Percentiles rank a stretch among this genome's conserved stretches.
Conservation (phyloP, 257 asterid genomes). For the Lycium barbarum region DNA sequence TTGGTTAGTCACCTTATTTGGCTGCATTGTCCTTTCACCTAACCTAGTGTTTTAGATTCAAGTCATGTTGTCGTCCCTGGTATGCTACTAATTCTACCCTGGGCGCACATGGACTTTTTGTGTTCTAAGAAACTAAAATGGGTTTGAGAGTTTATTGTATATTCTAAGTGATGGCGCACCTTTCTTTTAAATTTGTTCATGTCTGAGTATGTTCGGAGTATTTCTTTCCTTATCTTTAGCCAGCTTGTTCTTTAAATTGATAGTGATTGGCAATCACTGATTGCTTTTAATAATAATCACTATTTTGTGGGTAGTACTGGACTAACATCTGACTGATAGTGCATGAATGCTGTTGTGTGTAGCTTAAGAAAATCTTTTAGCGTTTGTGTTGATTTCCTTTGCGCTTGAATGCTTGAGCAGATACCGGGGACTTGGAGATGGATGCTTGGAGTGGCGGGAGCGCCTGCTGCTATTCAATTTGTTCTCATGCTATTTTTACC, state of each 20-base stretch:
- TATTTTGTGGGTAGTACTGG: not conserved
- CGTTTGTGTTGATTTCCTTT: slow-evolving; percentile 21
- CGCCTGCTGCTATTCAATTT: slow-evolving; percentile 85
- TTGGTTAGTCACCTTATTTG: not conserved
- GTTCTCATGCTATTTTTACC: slow-evolving; percentile 85
- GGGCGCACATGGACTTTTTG: not conserved
- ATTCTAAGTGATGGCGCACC: not conserved
- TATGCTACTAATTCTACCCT: not conserved
- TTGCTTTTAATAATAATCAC: not conserved
- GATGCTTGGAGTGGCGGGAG: slow-evolving; percentile 95
- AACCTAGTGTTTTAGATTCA: not conserved
- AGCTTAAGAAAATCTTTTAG: not conserved
- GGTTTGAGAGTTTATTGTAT: not conserved
- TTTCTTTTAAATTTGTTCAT: not conserved
- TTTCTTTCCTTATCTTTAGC: not conserved
- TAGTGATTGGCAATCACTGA: not conserved
- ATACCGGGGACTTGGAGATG: slow-evolving; percentile 98
- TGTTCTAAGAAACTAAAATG: not conserved
- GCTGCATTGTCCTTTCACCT: not conserved
- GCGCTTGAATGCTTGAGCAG: slow-evolving; percentile 50
- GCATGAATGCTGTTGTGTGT: not conserved
- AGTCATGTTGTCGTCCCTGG: not conserved
- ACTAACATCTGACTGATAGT: not conserved
- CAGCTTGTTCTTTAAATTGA: not conserved
- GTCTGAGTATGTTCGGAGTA: not conserved